Conservation (phyloP, 805 yeast genomes). For the Sugiyamaella mastotermitis region DNA sequence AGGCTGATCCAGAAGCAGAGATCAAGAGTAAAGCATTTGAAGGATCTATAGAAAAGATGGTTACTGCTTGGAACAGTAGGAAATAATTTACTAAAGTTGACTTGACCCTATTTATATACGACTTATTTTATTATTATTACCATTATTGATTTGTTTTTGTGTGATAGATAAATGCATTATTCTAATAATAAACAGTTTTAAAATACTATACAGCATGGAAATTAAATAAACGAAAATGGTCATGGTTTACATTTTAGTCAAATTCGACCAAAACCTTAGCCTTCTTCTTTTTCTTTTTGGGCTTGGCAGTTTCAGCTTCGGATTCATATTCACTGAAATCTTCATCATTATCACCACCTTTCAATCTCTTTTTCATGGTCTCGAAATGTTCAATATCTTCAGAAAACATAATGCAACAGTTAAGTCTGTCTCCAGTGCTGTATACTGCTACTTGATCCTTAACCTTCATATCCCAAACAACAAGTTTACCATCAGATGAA, state of each 20-base stretch:
- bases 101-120: too few relatives aligned
- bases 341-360: constrained; percentile 57
- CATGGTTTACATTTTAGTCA: constrained; percentile 7
- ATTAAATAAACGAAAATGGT: not conserved
- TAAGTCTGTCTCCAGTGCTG: constrained; percentile 84
- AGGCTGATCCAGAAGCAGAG: constrained; percentile 9
- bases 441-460: constrained; percentile 85
- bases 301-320: constrained; percentile 13
- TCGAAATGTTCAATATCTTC: constrained; percentile 71
- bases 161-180: too few relatives aligned
- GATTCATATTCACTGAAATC: constrained; percentile 25
- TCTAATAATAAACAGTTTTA: too few relatives aligned
- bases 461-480: constrained; percentile 71
- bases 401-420: constrained; percentile 66
- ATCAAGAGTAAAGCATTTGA: constrained; percentile 27
- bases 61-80: constrained; percentile 20
- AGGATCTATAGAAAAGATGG: constrained; percentile 18
- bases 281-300: constrained; percentile 22
- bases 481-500: constrained; percentile 89
- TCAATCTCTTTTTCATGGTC: constrained; percentile 63
- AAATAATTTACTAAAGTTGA: too few relatives aligned
- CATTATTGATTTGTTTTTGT: too few relatives aligned
- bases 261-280: constrained; percentile 23
- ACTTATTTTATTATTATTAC: too few relatives aligned
- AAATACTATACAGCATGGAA: too few relatives aligned